Conservation (phyloP, 352 stramenopile genomes). For the Aphanomyces astaci region DNA sequence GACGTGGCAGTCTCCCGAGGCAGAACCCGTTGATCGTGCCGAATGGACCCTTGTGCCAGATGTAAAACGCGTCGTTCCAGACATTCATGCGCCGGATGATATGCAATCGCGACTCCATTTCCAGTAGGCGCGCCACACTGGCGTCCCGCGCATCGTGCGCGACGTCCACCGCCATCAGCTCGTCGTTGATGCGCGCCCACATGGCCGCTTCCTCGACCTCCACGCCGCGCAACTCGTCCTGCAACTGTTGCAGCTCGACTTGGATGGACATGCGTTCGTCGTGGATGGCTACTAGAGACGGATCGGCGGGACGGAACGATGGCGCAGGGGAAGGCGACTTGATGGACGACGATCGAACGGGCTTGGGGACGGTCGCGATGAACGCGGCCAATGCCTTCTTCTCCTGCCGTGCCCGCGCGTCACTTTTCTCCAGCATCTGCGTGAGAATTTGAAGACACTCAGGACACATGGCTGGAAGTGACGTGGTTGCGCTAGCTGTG, state of each 20-base stretch:
- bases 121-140: conserved; percentile 44
- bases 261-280: conserved; percentile 47
- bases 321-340: background rate
- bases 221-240: conserved; percentile 40
- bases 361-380: conserved; percentile 38
- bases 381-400: conserved; percentile 56
- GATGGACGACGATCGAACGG: background rate
- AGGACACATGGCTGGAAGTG: conserved; percentile 3
- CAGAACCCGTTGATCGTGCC: conserved; percentile 81
- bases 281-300: conserved; percentile 65
- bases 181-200: conserved; percentile 50
- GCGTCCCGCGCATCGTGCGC: conserved; percentile 53
- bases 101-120: conserved; percentile 40
- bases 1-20: conserved; percentile 48
- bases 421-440: conserved; percentile 21
- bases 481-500: background rate
- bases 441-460: conserved; percentile 20
- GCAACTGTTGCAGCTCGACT: conserved; percentile 40
- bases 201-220: conserved; percentile 43
- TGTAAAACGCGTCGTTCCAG: conserved; percentile 67
- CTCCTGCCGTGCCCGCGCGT: conserved; percentile 56
- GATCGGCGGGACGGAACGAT: conserved; percentile 29
- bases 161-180: conserved; percentile 39
- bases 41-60: conserved; percentile 61
- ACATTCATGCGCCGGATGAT: conserved; percentile 50